Percentiles rank a stretch among this genome's conserved stretches.
Evolutionary conservation across 2,329 filamentous ascomycete species (phyloP).

Genomic region (Fusarium decemcellulare): DNA sequence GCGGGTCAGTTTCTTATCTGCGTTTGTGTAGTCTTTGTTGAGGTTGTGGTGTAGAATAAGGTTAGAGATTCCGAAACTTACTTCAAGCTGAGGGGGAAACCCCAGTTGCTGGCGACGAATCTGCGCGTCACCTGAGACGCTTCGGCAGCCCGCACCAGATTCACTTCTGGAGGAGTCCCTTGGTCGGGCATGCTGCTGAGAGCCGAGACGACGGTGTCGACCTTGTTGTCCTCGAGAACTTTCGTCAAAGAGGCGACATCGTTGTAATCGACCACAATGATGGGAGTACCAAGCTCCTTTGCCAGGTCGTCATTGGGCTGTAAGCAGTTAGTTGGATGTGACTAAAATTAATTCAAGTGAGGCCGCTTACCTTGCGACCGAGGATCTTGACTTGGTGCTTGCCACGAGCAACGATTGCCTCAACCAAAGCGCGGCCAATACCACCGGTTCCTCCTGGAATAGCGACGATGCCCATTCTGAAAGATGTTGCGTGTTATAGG

Average conservation of each 20-base stretch:
- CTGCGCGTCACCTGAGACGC: background rate
- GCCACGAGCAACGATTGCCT: constrained; percentile 1
- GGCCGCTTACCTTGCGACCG: background rate
- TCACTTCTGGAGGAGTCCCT: background rate
- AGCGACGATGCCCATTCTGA: too few relatives aligned
- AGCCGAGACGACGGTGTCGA: constrained; percentile 9
- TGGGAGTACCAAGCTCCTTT: background rate
- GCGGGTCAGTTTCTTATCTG: too few relatives aligned
- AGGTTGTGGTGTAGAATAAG: too few relatives aligned
- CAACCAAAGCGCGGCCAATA: constrained; percentile 5
- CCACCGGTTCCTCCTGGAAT: too few relatives aligned
- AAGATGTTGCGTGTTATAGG: too few relatives aligned
- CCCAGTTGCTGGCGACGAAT: constrained; percentile 15
- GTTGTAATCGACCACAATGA: constrained; percentile 5
- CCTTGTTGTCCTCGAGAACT: background rate
- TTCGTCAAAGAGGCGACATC: background rate
- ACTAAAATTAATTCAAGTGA: too few relatives aligned
- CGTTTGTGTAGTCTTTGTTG: too few relatives aligned
- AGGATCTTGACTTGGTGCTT: constrained; percentile 12
- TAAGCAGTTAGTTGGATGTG: background rate
- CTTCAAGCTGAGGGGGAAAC: background rate
- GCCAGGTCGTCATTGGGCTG: background rate
- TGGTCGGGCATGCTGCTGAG: background rate
- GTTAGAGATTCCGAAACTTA: too few relatives aligned
- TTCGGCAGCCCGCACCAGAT: constrained; percentile 1